Evolutionary conservation across 2,329 filamentous ascomycete species (phyloP), one percentile per base, ranked within the genome.

Genomic region (Epichloe hybrida): DNA sequence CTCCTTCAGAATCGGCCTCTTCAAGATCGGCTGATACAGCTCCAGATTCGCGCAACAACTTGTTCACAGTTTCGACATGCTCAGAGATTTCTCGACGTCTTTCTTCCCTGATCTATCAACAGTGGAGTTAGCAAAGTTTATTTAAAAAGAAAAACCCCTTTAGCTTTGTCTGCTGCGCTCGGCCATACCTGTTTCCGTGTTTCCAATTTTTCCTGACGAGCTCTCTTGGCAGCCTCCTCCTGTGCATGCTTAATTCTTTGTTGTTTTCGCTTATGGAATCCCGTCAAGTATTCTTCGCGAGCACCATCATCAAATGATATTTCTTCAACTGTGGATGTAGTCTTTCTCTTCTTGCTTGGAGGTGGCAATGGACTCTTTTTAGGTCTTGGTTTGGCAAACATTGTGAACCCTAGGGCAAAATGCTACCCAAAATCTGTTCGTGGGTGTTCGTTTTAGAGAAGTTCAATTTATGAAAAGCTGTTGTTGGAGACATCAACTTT

Each of bases 261-360:
- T 49, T 86, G 71, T 68, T 96, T 97, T 67, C 93, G 84, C 75
- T 97, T 98, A 73, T 91, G 90, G 69, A 98, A 98, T 3, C 93
- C 93, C 0, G 89, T 96, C 52, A 98, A 75, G 64, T 87, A 98
- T 62, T 97, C 89, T 56, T 85, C 73, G 56, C 93, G 83, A 44
- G 86, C 86, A 54, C 76, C 75, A 54, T 77, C 71, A 70, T 98
- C 89, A 70, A 97, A 98, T 49, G 73, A 80, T 66, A 98, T 84
- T 65, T 95, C 88, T 62, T 90, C 87, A 53, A 87, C 73, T 39
- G 73, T 69, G 44, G 73, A 71, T 13, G 74, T 63, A 54, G 67
- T 66, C 65, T 85, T 87, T 56, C 85, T 75, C 61, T 81, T 84
- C 68, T 85, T 88, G n/a, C 70, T 71, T 12, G 74, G 74, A 1